Base-by-base conservation (phyloP, 2,329 filamentous ascomycete genomes). In the Golovinomyces cichoracearum region DNA sequence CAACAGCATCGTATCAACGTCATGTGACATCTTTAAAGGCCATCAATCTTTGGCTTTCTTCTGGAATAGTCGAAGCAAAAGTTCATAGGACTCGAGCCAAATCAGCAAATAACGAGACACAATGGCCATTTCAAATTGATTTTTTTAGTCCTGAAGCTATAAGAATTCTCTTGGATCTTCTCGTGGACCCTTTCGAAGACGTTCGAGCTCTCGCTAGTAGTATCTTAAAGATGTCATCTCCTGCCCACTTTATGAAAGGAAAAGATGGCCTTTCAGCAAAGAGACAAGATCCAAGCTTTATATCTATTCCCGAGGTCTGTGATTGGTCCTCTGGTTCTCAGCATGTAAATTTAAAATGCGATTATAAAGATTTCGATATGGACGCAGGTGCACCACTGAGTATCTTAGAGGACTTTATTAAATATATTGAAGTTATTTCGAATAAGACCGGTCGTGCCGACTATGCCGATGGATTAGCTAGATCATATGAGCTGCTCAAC, bases 181-280 rank as follows among this genome's bases (percentile, higher is more conserved):
- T 93, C 6, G 68, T 93, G 58, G 83, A 98, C 57, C 83, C 88
- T 0, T 98, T 93, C 57, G 90, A 95, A 50, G 90, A 98, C 61
- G 81, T 95, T 4, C 72, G 88, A 54, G 74, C 72, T 40, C 63
- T 65, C 33, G 70, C 75, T 2, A 65, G 68, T 0, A 62, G 62
- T 1, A 64, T 76, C 1, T 56, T 81, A 25, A 67, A 65, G 48
- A 56, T 72, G n/a, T 65, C 73, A 37, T 63, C 66, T 1, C 62
- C 65, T 22, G 56, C 60, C 53, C 33, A 54, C 47, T 42, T 61
- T 53, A 21, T 35, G 17, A 23, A 21, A 29, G 19, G 19, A n/a
- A 7, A 37, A 47, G 27, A n/a, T 25, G 19, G 10, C 12, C 25
- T 22, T 9, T 1, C 17, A 31, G n/a, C 19, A 22, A 13, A 23